These are phyloP conservation scores for Thelonectria rubi DNA, from an alignment of 2,329 filamentous ascomycete species.

Conservation along the genomic window DNA sequence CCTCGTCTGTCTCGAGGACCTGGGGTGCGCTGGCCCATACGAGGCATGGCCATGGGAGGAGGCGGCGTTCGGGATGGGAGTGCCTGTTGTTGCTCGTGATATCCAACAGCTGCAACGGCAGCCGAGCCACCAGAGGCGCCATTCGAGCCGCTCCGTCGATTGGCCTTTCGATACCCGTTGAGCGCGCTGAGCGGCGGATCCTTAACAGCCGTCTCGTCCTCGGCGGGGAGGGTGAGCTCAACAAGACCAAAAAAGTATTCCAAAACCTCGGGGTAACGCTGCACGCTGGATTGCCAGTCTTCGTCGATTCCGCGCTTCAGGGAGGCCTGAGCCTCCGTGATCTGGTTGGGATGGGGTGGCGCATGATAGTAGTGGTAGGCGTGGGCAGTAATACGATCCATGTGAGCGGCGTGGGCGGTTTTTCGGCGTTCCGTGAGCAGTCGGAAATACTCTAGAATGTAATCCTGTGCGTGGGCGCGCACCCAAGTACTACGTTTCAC, in stretches of 20 bases:
- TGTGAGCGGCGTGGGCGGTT: conserved; percentile 61
- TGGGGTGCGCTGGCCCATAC: conserved; percentile 40
- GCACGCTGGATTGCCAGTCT: conserved; percentile 79
- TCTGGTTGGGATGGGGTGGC: conserved; percentile 68
- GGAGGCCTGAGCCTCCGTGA: conserved; percentile 69
- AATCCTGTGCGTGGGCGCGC: conserved; percentile 71
- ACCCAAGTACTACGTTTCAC: conserved; percentile 65
- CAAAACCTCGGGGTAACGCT: conserved; percentile 82
- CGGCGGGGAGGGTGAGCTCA: conserved; percentile 69
- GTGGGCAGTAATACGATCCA: conserved; percentile 64
- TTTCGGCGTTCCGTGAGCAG: conserved; percentile 69
- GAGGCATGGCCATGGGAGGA: conserved; percentile 40
- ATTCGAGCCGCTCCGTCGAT: conserved; percentile 51
- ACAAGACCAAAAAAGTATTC: conserved; percentile 82
- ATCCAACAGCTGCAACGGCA: conserved; percentile 39
- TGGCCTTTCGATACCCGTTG: conserved; percentile 57
- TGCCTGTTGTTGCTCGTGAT: conserved; percentile 37
- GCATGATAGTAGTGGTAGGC: conserved; percentile 67
- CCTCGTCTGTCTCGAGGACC: conserved; percentile 10
- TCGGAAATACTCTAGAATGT: conserved; percentile 72
- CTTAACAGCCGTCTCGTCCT: conserved; percentile 67
- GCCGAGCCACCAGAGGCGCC: conserved; percentile 47
- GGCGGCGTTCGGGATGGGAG: conserved; percentile 41
- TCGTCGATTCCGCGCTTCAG: conserved; percentile 80
- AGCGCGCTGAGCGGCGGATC: conserved; percentile 68